Percentiles rank a stretch among this genome's conserved stretches.
Conservation (phyloP, 176 grass and related monocot genomes). For the Zea luxurians region DNA sequence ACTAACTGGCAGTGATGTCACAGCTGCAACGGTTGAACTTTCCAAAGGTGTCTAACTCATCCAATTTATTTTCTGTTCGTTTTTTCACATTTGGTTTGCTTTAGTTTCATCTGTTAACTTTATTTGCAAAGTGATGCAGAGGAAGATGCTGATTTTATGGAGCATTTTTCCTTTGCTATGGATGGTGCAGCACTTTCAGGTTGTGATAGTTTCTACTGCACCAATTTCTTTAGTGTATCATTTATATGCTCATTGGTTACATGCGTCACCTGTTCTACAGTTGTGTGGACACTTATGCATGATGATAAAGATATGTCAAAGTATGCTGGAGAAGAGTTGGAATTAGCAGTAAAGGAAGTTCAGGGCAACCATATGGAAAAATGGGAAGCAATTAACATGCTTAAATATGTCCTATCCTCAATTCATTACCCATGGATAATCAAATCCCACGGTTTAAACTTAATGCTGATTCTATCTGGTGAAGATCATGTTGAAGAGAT, state of each 20-base stretch:
- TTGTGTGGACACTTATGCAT: slow-evolving; percentile 58
- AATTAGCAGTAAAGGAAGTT: slow-evolving; percentile 54
- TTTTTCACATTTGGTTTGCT: slow-evolving; percentile 32
- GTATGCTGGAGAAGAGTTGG: slow-evolving; percentile 46
- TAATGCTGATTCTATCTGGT: slow-evolving; percentile 61
- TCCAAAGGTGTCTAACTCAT: slow-evolving; percentile 57
- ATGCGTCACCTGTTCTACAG: slow-evolving; percentile 47
- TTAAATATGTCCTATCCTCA: slow-evolving; percentile 62
- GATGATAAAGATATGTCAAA: slow-evolving; percentile 60
- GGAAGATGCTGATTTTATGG: slow-evolving; percentile 48
- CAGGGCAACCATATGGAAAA: slow-evolving; percentile 46
- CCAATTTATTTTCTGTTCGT: slow-evolving; percentile 21
- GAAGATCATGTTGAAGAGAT: slow-evolving; percentile 39
- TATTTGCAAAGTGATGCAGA: slow-evolving; percentile 57
- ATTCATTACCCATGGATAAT: slow-evolving; percentile 73
- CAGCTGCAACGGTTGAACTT: slow-evolving; percentile 49
- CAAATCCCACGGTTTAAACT: slow-evolving; percentile 66
- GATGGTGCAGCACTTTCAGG: slow-evolving; percentile 79
- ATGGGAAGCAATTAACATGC: slow-evolving; percentile 73
- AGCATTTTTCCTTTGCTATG: slow-evolving; percentile 58
- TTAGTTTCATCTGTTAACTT: slow-evolving; percentile 41
- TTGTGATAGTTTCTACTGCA: slow-evolving; percentile 36
- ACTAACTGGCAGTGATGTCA: slow-evolving; percentile 69
- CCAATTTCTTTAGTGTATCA: slow-evolving; percentile 7
- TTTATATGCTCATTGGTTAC: slow-evolving; percentile 26